phyloP scores from a whole-genome alignment of 202 grass and related monocot species.

The Dendrocalamus latiflorus region DNA sequence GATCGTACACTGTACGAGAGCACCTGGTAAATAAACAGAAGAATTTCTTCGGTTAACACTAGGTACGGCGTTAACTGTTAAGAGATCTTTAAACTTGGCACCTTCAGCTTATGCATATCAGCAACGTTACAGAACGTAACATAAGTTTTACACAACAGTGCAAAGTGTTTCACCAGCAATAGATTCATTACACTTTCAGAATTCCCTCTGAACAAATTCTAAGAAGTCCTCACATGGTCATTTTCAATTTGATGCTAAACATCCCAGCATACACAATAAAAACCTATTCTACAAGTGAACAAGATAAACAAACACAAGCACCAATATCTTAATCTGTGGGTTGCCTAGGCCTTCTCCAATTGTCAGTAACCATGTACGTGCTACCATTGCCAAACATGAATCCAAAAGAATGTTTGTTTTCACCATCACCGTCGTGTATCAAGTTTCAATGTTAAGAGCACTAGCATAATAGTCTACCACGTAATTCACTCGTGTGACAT shows the following conservation, averaged over 20 bases:
- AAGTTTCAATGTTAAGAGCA: neutral
- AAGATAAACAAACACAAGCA: neutral
- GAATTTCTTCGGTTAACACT: neutral
- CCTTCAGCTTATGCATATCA: too few species aligned
- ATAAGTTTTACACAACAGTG: too few species aligned
- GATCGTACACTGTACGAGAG: neutral
- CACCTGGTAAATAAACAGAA: neutral
- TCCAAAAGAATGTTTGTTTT: neutral
- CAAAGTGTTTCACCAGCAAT: neutral
- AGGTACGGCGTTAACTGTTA: neutral
- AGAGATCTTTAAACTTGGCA: too few species aligned
- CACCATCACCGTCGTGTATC: neutral
- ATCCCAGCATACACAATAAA: neutral
- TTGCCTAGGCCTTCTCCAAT: neutral
- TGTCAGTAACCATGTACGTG: neutral
- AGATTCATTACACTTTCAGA: neutral
- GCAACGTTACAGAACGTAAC: too few species aligned
- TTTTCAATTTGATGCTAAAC: neutral
- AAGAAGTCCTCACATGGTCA: neutral
- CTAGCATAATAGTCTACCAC: neutral
- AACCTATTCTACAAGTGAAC: neutral
- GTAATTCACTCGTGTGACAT: neutral
- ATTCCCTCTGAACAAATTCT: neutral
- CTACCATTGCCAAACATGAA: neutral
- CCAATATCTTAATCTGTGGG: neutral